A percentile compares a stretch with the other conserved stretches of the same genome.
Conservation (phyloP, 2,329 filamentous ascomycete species). For the Botrytis tulipae region DNA sequence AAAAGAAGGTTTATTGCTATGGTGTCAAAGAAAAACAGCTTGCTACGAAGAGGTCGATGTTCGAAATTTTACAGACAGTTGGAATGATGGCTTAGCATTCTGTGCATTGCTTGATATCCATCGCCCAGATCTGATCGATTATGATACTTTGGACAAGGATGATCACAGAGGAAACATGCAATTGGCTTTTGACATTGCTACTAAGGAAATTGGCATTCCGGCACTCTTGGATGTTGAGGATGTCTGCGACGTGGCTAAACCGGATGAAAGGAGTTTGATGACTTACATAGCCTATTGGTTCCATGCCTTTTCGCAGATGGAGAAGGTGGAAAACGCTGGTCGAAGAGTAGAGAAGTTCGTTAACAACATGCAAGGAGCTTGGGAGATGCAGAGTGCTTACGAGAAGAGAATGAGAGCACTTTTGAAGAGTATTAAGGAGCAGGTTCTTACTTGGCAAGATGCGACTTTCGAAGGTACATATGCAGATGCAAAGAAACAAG, state of each 20-base stretch:
- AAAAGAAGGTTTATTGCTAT: slow-evolving; percentile 89
- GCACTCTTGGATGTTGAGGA: slow-evolving; percentile 96
- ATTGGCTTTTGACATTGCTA: slow-evolving; percentile 92
- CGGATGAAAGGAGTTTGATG: slow-evolving; percentile 96
- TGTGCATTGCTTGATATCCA: slow-evolving; percentile 96
- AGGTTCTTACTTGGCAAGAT: slow-evolving; percentile 73
- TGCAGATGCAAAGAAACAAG: slow-evolving; percentile 84
- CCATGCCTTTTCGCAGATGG: slow-evolving; percentile 98
- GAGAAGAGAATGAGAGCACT: slow-evolving; percentile 87
- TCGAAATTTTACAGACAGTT: slow-evolving; percentile 89
- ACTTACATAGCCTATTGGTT: slow-evolving; percentile 99
- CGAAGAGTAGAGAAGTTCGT: slow-evolving; percentile 97
- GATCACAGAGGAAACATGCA: slow-evolving; percentile 98
- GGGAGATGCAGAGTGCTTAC: slow-evolving; percentile 98
- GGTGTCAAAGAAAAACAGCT: slow-evolving; percentile 98
- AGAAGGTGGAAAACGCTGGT: slow-evolving; percentile 96
- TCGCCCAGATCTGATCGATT: slow-evolving; percentile 94
- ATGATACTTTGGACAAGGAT: slow-evolving; percentile 87
- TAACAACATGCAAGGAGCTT: slow-evolving; percentile 97
- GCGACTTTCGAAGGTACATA: slow-evolving; percentile 90
- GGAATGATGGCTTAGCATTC: slow-evolving; percentile 97
- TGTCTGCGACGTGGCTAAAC: slow-evolving; percentile 93
- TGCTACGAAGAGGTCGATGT: slow-evolving; percentile 98
- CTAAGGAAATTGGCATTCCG: slow-evolving; percentile 95
- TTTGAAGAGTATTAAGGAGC: slow-evolving; percentile 69